phyloP scores from a whole-genome alignment of 2,329 filamentous ascomycete genomes.

The Diaporthe sp. region DNA sequence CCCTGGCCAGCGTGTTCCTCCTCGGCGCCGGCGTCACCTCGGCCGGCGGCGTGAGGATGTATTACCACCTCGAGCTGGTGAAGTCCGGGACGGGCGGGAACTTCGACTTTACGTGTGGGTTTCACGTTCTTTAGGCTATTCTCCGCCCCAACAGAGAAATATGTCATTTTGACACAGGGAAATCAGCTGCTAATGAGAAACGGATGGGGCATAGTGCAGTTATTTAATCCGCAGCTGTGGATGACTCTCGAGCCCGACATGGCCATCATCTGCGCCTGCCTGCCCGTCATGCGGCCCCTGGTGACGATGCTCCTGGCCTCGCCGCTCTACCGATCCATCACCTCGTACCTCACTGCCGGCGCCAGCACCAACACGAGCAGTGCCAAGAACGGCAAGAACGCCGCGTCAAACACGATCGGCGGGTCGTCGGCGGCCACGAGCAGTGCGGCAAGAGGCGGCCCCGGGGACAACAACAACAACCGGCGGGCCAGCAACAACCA shows the following conservation, averaged over 20 bases:
- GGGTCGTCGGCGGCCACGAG: slow-evolving; percentile 4
- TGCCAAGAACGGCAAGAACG: not conserved
- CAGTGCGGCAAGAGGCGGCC: not conserved
- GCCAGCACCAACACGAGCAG: not conserved
- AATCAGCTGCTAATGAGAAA: not conserved
- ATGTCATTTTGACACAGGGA: accelerated
- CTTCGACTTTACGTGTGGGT: slow-evolving; percentile 1
- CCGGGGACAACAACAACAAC: not conserved
- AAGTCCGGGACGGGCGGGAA: too few species aligned
- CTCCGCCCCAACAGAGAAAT: not conserved
- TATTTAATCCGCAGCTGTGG: not conserved
- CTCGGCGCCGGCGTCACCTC: slow-evolving; percentile 15
- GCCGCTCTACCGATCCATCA: slow-evolving; percentile 8
- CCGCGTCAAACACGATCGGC: not conserved
- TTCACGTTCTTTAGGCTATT: not conserved
- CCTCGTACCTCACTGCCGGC: not conserved
- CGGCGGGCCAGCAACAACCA: not conserved
- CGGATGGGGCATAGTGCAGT: not conserved
- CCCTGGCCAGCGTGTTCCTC: slow-evolving; percentile 24
- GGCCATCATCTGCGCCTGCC: slow-evolving; percentile 28
- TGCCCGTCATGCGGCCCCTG: slow-evolving; percentile 10
- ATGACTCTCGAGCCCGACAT: slow-evolving; percentile 26
- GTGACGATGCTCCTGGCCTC: slow-evolving; percentile 6
- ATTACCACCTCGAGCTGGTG: slow-evolving; percentile 24
- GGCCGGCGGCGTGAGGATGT: slow-evolving; percentile 18